These are phyloP conservation scores for Pharnaceum exiguum DNA, from an alignment of 148 eudicot genomes.

Conservation along the genomic window DNA sequence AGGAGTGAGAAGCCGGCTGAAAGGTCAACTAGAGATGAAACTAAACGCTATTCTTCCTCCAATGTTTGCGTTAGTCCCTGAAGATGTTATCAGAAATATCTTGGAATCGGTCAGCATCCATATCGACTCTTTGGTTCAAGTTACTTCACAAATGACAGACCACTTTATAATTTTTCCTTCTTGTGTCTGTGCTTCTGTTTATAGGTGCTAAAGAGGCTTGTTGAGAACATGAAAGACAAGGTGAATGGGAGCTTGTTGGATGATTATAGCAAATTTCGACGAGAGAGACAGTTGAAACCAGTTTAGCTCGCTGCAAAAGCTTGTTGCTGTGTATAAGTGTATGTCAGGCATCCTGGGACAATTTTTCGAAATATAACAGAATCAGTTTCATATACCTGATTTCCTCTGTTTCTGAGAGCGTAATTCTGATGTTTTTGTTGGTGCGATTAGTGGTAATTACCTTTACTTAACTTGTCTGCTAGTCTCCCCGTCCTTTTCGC, in stretches of 20 bases:
- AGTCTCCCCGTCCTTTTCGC: too few species aligned
- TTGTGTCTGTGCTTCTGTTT: too few species aligned
- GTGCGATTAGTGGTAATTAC: too few species aligned
- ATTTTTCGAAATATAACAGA: too few species aligned
- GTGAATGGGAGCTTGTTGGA: conserved; percentile 69
- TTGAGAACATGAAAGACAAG: conserved; percentile 80
- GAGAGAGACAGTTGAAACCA: conserved; percentile 40
- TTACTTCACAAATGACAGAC: too few species aligned
- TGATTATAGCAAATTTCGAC: conserved; percentile 59
- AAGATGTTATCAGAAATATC: conserved; percentile 48
- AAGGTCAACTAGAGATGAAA: conserved; percentile 70
- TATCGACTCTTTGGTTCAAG: neutral
- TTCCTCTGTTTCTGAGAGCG: too few species aligned
- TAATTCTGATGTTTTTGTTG: too few species aligned
- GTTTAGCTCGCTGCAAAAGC: conserved; percentile 17
- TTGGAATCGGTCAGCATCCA: conserved; percentile 57
- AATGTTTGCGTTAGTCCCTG: conserved; percentile 56
- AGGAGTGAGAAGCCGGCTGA: conserved; percentile 53
- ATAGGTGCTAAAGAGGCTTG: conserved; percentile 58
- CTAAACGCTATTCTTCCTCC: conserved; percentile 68
- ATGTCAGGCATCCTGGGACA: too few species aligned
- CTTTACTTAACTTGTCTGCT: too few species aligned
- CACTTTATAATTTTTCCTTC: too few species aligned
- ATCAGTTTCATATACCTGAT: too few species aligned
- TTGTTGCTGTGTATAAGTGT: neutral